Evolutionary conservation across 179 eudicot genomes (phyloP).

Genomic region (Heliamphora pulchella): DNA sequence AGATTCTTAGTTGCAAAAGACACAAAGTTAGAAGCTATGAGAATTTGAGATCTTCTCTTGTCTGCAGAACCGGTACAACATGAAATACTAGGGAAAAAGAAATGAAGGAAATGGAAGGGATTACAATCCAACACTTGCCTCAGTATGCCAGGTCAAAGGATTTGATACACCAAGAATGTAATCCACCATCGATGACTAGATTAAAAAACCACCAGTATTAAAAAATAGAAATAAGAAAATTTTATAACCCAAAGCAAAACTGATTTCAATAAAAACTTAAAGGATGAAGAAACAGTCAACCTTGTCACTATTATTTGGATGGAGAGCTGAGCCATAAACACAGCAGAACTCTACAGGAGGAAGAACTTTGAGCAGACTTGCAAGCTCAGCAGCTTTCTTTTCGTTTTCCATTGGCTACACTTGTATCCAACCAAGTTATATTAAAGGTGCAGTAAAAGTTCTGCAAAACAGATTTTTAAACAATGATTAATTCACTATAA

Average conservation of each 20-base stretch:
- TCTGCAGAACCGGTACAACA: neutral
- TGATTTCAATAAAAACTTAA: neutral
- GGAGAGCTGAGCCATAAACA: conserved; percentile 84
- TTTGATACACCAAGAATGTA: conserved; percentile 75
- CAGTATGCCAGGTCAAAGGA: conserved; percentile 91
- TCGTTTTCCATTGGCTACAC: no score
- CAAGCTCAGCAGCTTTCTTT: no score
- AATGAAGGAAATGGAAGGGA: neutral
- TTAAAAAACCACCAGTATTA: neutral
- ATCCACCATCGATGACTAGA: conserved; percentile 86
- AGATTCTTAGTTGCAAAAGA: conserved; percentile 46
- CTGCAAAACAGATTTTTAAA: no score
- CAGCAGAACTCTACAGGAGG: conserved; percentile 90
- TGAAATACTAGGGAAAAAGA: neutral
- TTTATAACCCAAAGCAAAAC: neutral
- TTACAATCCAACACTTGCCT: conserved; percentile 31
- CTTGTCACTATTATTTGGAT: conserved; percentile 71
- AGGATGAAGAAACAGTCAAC: conserved; percentile 27
- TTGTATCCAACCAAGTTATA: no score
- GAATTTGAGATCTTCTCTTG: conserved; percentile 1
- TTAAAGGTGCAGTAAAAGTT: no score
- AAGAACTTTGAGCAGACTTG: conserved; percentile 44
- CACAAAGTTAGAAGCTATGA: conserved; percentile 9
- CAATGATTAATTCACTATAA: no score
- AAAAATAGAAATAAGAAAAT: neutral